Base-by-base conservation (phyloP, 23 red algal species). In the Gracilaria caudata region DNA sequence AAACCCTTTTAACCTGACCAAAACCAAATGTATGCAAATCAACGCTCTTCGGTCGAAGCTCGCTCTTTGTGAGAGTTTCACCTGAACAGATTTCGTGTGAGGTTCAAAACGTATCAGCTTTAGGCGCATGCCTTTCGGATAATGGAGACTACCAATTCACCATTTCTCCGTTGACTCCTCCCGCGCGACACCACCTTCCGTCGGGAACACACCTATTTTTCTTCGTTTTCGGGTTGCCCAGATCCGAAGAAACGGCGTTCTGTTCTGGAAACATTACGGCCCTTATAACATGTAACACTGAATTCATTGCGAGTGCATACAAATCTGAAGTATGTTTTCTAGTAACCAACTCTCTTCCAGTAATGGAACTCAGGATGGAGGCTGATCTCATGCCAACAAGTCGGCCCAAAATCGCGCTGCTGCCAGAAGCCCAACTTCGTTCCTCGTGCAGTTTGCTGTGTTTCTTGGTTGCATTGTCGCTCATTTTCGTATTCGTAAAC, bases 241-340 rank as follows among this genome's bases (percentile, higher is more conserved):
- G 73, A 24, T 21, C 38, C 4, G 21, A 51, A 34, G 14, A 16
- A 11, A 51, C 36, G 6, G 11, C 44, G 24, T n/a, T 4, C 33
- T 77, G 73, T 26, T 9, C 39, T 11, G 73, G 73, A 51, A 77
- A 77, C 40, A 34, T 77, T 12, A 51, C 73, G 25, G 41, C 49
- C 4, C 26, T 77, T 30, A 3, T 77, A 13, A 20, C 39, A 68
- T 68, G 64, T 20, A n/a, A 68, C 9, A 34, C 5, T 12, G 9
- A 68, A 38, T 35, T 4, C 32, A 9, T 68, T 68, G 29, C 9
- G 3, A 12, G 36, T 39, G 17, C 35, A 39, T 19, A 68, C 35
- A 34, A 39, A 68, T 35, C 64, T 38, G 16, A 68, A 34, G 36
- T 68, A 29, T 12, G 4, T 12, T 68, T 68, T 39, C 7, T 35